Percentiles rank a stretch among this genome's conserved stretches.
Conservation (phyloP, 306 rosid species). For the Elaeagnus macrophylla region DNA sequence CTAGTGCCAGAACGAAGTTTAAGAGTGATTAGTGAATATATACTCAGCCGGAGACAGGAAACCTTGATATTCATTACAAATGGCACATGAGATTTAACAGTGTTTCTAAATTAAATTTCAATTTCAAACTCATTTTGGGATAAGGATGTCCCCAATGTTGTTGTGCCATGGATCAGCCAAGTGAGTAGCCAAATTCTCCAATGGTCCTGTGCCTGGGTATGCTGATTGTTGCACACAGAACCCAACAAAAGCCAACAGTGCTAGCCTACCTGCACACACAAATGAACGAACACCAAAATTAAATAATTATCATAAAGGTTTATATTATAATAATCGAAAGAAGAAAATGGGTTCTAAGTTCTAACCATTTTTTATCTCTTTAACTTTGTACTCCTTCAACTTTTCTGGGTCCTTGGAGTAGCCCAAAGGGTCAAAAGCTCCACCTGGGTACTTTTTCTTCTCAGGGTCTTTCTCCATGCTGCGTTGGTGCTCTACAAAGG, state of each 20-base stretch:
- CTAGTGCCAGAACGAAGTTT: no score
- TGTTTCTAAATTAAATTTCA: slow-evolving; percentile 16
- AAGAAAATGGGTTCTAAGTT: not conserved
- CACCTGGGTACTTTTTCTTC: slow-evolving; percentile 98
- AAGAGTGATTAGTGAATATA: no score
- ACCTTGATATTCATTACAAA: no score
- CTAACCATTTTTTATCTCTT: slow-evolving; percentile 82
- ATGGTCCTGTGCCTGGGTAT: slow-evolving; percentile 97
- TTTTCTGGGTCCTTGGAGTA: slow-evolving; percentile 93
- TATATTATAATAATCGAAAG: no score
- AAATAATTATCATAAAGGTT: no score
- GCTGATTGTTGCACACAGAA: slow-evolving; percentile 85
- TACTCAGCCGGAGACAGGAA: no score
- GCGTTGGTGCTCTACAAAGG: slow-evolving; percentile 96
- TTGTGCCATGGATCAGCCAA: slow-evolving; percentile 99
- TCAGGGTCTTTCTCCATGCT: slow-evolving; percentile 96
- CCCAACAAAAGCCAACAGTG: slow-evolving; percentile 88
- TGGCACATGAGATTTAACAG: slow-evolving; percentile 43
- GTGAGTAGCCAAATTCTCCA: slow-evolving; percentile 98
- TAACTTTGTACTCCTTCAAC: slow-evolving; percentile 80
- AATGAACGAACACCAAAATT: no score
- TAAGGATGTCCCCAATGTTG: slow-evolving; percentile 80
- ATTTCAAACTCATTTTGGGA: slow-evolving; percentile 42
- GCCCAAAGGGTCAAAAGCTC: slow-evolving; percentile 95
- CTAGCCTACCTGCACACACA: slow-evolving; percentile 58